Percentiles rank a stretch among this genome's conserved stretches.
Evolutionary conservation across 2,329 filamentous ascomycete species (phyloP).

Genomic region (Microascus cirrosus): DNA sequence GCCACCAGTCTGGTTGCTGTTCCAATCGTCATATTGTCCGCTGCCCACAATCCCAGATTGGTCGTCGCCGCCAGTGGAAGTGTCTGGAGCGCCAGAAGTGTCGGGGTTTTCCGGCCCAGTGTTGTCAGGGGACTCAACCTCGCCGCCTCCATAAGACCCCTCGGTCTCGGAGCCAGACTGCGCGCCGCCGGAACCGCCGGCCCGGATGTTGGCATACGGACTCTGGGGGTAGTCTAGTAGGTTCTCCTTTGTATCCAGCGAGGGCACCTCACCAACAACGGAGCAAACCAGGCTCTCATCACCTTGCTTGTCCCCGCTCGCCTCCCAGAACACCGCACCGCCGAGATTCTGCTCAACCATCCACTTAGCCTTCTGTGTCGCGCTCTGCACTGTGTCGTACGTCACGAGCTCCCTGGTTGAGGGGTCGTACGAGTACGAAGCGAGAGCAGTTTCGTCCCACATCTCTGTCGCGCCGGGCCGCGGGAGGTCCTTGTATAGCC

Average conservation of each 20-base stretch:
- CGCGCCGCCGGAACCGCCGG: slow-evolving; percentile 10
- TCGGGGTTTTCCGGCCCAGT: too few species aligned
- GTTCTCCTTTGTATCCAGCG: slow-evolving; percentile 38
- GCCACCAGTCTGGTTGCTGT: too few species aligned
- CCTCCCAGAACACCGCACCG: slow-evolving; percentile 80
- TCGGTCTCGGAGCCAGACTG: too few species aligned
- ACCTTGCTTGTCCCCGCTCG: slow-evolving; percentile 49
- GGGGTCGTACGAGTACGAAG: slow-evolving; percentile 62
- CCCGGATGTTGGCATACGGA: slow-evolving; percentile 45
- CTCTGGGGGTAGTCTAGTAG: slow-evolving; percentile 44
- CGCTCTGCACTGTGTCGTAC: slow-evolving; percentile 54
- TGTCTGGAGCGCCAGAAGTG: too few species aligned
- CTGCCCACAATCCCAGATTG: too few species aligned
- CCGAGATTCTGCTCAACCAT: slow-evolving; percentile 50
- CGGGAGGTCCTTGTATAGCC: slow-evolving; percentile 65
- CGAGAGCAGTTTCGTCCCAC: slow-evolving; percentile 45
- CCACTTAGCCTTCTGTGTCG: slow-evolving; percentile 51
- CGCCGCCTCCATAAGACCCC: background rate
- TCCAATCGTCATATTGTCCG: too few species aligned
- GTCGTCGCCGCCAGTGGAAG: too few species aligned
- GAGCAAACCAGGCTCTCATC: slow-evolving; percentile 46
- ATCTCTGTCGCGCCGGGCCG: slow-evolving; percentile 42
- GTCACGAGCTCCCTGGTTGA: slow-evolving; percentile 50
- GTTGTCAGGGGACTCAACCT: background rate
- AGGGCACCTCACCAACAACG: slow-evolving; percentile 31